These are phyloP conservation scores for Ligustrum vulgare DNA, from an alignment of 257 asterid species.

Conservation along the genomic window DNA sequence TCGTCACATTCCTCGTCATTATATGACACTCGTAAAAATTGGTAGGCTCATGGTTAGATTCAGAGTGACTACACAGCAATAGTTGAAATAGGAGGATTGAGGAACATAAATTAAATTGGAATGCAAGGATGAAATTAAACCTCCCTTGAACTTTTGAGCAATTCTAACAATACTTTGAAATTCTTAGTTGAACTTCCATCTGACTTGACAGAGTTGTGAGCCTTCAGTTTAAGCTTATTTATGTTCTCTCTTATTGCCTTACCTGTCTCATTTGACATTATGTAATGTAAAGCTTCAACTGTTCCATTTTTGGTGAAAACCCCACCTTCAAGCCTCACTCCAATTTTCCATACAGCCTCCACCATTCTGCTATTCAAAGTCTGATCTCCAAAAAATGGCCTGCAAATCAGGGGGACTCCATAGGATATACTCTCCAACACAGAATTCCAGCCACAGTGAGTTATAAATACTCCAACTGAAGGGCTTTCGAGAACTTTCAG, in stretches of 20 bases:
- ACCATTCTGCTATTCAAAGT: slow-evolving; percentile 55
- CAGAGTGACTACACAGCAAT: too few species aligned
- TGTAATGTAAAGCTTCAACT: slow-evolving; percentile 26
- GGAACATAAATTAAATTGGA: too few species aligned
- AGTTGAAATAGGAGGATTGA: too few species aligned
- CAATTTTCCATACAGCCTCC: slow-evolving; percentile 52
- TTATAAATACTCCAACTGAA: slow-evolving; percentile 50
- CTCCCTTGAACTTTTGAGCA: slow-evolving; percentile 1
- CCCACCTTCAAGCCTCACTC: slow-evolving; percentile 42
- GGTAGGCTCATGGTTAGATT: not conserved
- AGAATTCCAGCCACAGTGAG: slow-evolving; percentile 88
- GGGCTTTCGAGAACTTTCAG: slow-evolving; percentile 39
- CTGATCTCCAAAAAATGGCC: slow-evolving; percentile 79
- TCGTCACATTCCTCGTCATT: not conserved
- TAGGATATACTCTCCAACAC: slow-evolving; percentile 48
- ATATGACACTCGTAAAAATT: not conserved
- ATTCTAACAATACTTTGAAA: slow-evolving; percentile 38
- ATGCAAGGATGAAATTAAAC: not conserved
- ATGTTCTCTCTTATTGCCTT: slow-evolving; percentile 39
- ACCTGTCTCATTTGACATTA: slow-evolving; percentile 30
- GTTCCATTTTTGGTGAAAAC: slow-evolving; percentile 34
- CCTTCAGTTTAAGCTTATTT: slow-evolving; percentile 30
- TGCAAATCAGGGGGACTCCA: slow-evolving; percentile 65
- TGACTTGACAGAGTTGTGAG: slow-evolving; percentile 31
- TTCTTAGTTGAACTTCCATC: slow-evolving; percentile 50